A percentile compares a stretch with the other conserved stretches of the same genome.
Evolutionary conservation across 2,329 filamentous ascomycete species (phyloP).

Genomic region (Diaporthe sp.): DNA sequence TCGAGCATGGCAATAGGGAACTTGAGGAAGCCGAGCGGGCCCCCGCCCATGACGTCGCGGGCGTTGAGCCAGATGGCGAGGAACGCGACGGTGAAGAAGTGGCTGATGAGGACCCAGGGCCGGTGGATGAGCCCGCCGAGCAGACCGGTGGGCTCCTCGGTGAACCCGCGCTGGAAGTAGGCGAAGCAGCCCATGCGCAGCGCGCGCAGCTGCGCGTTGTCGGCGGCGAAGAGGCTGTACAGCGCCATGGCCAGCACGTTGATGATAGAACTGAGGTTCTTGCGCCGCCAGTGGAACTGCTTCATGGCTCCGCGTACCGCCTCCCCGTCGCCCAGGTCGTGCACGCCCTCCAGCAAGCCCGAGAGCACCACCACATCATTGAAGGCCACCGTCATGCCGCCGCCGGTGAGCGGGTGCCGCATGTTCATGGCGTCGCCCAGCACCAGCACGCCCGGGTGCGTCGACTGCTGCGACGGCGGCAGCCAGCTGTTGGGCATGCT

Average conservation of each 20-base stretch:
- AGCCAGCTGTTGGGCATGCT: conserved; percentile 98
- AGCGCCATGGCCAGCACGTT: conserved; percentile 98
- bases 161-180: conserved; percentile 84
- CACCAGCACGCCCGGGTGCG: conserved; percentile 78
- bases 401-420: conserved; percentile 97
- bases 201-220: conserved; percentile 79
- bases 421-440: conserved; percentile 98
- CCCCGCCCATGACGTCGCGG: conserved; percentile 54
- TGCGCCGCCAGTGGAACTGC: conserved; percentile 88
- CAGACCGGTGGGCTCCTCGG: conserved; percentile 83
- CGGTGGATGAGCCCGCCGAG: conserved; percentile 83
- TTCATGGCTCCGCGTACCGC: conserved; percentile 76
- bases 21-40: conserved; percentile 63
- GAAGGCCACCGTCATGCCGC: conserved; percentile 97
- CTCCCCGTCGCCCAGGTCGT: conserved; percentile 73
- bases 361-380: conserved; percentile 88
- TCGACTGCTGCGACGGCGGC: conserved; percentile 72
- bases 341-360: conserved; percentile 75
- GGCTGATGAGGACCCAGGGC: conserved; percentile 83
- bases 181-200: conserved; percentile 91
- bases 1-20: conserved; percentile 74
- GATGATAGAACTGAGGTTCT: conserved; percentile 85
- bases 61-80: conserved; percentile 79
- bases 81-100: conserved; percentile 95
- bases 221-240: conserved; percentile 89